Evolutionary conservation across 495 filamentous ascomycete genomes (phyloP), one percentile per base, ranked within the genome.

Genomic region (Xylaria intraflava): DNA sequence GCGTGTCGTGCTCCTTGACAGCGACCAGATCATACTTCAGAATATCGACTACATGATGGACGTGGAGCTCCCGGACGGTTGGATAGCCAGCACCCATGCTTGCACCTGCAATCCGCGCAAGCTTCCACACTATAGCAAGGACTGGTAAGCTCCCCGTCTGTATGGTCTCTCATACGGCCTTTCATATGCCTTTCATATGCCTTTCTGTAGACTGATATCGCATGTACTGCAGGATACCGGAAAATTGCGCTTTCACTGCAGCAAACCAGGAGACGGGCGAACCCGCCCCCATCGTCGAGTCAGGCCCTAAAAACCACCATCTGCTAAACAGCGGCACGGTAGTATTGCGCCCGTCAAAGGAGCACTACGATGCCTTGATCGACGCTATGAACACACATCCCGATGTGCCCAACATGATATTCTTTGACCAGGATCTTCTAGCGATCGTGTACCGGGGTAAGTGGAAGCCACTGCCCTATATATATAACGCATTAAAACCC

Each of bases 31-130:
- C 42, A 65, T 72, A 36, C 64, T 70, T 11, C 56, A 66, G 27
- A 71, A 70, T 49, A 70, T 71, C 55, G 71, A 72, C 43, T 61
- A 72, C 26, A 65, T 74, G 63, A 72, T 72, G 68, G 63, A 60
- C 14, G 62, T 66, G 19, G 58, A 61, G 9, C 62, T 69, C 24
- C 65, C 67, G n/a, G 58, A 62, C 7, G 66, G 62, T 44, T 59
- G 61, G 61, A 64, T 72, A 49, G 68, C 62, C 19, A 62, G 64
- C 48, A 58, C 64, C 20, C 66, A 72, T 33, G 62, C 65, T 12
- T 70, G 68, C 57, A 69, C 67, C 4, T 68, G 69, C 57, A 70
- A 72, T 61, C 64, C 69, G 43, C 61, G 61, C 40, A 69, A 70
- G 52, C 58, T 70, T 23, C 46, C 69, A 27, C 67, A 72, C 40